Conservation (phyloP, 2,329 filamentous ascomycete genomes). For the Pseudogymnoascus sp. region DNA sequence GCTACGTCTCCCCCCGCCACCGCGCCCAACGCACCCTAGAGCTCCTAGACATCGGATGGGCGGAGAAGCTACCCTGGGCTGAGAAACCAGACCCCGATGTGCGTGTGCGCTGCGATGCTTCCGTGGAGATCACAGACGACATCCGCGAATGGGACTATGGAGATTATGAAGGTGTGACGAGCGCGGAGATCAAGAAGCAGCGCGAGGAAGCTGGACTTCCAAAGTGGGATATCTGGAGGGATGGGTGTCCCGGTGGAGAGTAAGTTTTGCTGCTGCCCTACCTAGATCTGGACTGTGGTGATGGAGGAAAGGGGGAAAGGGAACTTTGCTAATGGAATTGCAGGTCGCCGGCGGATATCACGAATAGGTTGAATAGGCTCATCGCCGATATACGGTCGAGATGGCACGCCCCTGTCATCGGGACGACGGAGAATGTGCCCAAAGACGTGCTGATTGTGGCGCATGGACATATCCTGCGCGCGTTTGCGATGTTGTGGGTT, state of each 20-base stretch:
- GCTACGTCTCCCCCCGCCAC: conserved; percentile 77
- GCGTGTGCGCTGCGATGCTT: conserved; percentile 42
- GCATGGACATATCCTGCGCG: conserved; percentile 81
- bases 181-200: conserved; percentile 54
- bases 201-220: conserved; percentile 48
- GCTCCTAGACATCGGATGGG: conserved; percentile 66
- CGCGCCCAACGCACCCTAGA: conserved; percentile 88
- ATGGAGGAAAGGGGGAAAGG: background rate
- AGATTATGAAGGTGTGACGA: conserved; percentile 75
- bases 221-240: conserved; percentile 80
- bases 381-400: conserved; percentile 65
- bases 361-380: conserved; percentile 61
- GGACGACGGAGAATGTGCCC: conserved; percentile 39
- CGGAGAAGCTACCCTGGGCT: conserved; percentile 64
- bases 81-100: conserved; percentile 34
- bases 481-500: conserved; percentile 82
- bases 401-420: conserved; percentile 56
- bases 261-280: conserved; percentile 34
- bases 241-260: conserved; percentile 81
- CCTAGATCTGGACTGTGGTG: background rate
- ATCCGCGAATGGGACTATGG: conserved; percentile 86
- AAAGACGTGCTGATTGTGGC: conserved; percentile 73
- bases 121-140: conserved; percentile 59
- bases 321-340: background rate
- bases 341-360: conserved; percentile 53